phyloP scores from a whole-genome alignment of 805 yeast species.

The Blastobotrys muscicola region DNA sequence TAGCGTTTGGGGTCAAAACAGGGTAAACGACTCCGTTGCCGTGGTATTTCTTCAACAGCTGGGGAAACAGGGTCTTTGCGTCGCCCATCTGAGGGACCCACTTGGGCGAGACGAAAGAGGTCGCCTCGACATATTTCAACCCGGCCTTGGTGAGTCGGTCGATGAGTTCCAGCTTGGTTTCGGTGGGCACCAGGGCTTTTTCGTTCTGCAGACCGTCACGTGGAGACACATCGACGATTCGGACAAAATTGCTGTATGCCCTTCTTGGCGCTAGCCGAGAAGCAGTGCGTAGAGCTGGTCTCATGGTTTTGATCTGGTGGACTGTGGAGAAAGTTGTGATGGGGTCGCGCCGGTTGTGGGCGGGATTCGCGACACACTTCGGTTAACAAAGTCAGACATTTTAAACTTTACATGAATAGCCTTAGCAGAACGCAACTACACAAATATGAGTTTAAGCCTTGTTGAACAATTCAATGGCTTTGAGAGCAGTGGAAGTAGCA shows the following conservation, averaged over 20 bases:
- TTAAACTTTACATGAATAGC: too few relatives aligned
- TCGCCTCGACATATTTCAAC: conserved; percentile 19
- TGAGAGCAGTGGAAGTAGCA: conserved; percentile 8
- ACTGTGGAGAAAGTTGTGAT: too few relatives aligned
- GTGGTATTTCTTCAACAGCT: conserved; percentile 9
- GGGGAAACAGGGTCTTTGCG: conserved; percentile 14
- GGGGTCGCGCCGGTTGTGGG: too few relatives aligned
- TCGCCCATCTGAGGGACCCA: conserved; percentile 31
- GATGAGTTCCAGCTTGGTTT: conserved; percentile 21
- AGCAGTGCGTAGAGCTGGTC: not conserved
- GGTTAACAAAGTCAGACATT: too few relatives aligned
- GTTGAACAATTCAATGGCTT: too few relatives aligned
- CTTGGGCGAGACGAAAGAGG: conserved; percentile 28
- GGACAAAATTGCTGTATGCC: conserved; percentile 8
- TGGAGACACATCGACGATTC: conserved; percentile 26
- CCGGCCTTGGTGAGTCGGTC: conserved; percentile 21
- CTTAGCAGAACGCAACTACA: too few relatives aligned
- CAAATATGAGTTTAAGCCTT: too few relatives aligned
- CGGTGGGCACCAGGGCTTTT: conserved; percentile 18
- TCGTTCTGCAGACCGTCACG: conserved; percentile 29
- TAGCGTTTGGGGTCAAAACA: conserved; percentile 24
- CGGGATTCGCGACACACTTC: too few relatives aligned
- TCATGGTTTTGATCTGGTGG: too few relatives aligned
- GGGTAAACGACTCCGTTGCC: conserved; percentile 20
- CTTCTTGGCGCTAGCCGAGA: not conserved